Conservation (phyloP, 257 asterid species). For the Scutellaria barbata region DNA sequence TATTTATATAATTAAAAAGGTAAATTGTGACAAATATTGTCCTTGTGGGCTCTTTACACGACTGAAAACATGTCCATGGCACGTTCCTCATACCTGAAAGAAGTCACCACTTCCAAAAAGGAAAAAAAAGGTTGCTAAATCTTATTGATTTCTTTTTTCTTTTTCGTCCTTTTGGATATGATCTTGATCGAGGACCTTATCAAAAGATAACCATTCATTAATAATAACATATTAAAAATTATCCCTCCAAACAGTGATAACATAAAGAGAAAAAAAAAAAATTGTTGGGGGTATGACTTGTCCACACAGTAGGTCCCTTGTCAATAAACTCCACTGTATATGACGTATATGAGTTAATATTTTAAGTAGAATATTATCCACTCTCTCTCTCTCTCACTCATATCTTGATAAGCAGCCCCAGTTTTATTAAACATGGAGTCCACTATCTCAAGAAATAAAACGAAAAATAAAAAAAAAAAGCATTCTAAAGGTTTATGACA, state of each 20-base stretch:
- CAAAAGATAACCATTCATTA: background rate
- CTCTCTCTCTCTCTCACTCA: background rate
- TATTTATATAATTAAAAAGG: too few species aligned
- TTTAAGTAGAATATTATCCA: background rate
- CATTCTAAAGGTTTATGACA: background rate
- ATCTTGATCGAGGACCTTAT: conserved; percentile 15
- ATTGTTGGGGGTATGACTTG: background rate
- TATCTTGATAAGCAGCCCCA: background rate
- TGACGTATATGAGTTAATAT: background rate
- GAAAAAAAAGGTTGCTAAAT: background rate
- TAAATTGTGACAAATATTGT: conserved; percentile 8
- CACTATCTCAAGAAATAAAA: conserved; percentile 11
- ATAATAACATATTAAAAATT: background rate
- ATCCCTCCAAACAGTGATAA: conserved; percentile 8
- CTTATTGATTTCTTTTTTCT: background rate
- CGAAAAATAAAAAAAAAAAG: background rate
- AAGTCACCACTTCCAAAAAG: conserved; percentile 21
- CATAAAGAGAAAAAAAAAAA: background rate
- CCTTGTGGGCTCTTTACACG: conserved; percentile 47
- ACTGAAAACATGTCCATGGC: conserved; percentile 43
- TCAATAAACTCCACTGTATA: conserved; percentile 1
- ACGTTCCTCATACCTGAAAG: conserved; percentile 36
- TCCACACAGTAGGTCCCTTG: conserved; percentile 9
- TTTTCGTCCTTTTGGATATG: conserved; percentile 5
- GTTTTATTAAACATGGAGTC: background rate